Base-by-base conservation (phyloP, 768 basidiomycete genomes). In the Leccinum fibrillosum region DNA sequence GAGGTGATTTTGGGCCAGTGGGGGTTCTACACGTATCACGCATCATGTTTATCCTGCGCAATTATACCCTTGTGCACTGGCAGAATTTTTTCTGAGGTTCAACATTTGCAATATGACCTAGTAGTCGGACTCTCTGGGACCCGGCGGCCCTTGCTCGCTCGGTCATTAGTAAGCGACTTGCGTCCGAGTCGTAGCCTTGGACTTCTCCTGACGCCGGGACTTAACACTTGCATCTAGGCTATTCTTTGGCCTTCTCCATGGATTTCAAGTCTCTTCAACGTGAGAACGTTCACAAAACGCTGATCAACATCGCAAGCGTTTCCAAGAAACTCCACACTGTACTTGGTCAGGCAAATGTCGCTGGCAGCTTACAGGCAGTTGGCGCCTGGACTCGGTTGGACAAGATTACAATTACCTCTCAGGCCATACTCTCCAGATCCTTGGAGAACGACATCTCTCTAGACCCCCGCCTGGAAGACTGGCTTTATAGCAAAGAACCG, bases 11-110 rank as follows among this genome's bases (percentile, higher is more conserved):
- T 54, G 60, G 61, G 19, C 42, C 55, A 63, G 69, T 69, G 69
- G 67, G 17, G 61, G 73, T 69, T 72, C 72, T 69, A 78, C 77
- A 78, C 69, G 2, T 45, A 4, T 56, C 45, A 25, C 0, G 23
- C 21, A 21, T 21, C 21, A 30, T 3, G 13, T 10, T 2, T 28
- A 1, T 44, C 0, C 15, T 42, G 15, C 9, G 19, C 26, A 55
- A 49, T 49, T 45, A 26, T 25, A 15, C 1, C 21, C 1, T 45
- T 23, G 44, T 50, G 34, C 5, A 13, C 5, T 35, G 34, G 34
- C 0, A 0, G 6, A 35, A 15, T 2, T 1, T 15, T 35, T 35
- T 35, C 1, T 15, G 12, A 15, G 11, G 11, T 5, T 15, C 13
- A 15, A 25, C 25, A 25, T 35, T 35, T 30, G 9, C 25, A 30